phyloP scores from a whole-genome alignment of 1,139 yeast genomes.

The Torulaspora globosa region DNA sequence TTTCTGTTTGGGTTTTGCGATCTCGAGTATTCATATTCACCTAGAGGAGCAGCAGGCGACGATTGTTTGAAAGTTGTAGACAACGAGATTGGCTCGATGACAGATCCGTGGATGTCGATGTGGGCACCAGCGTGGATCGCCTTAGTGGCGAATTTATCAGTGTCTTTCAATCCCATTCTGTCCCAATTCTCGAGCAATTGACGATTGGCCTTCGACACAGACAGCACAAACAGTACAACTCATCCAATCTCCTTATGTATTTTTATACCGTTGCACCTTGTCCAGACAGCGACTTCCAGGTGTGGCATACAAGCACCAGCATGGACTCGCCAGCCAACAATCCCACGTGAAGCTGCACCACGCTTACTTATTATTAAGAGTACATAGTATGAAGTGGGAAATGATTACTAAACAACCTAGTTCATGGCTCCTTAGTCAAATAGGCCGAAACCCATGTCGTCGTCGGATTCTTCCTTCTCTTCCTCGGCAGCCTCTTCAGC shows the following conservation, averaged over 20 bases:
- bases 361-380: constrained; percentile 2
- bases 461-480: constrained; percentile 49
- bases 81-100: constrained; percentile 77
- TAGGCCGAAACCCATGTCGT: constrained; percentile 87
- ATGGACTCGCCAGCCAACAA: background rate
- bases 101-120: constrained; percentile 80
- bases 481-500: constrained; percentile 61
- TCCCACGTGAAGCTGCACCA: constrained; percentile 2
- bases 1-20: constrained; percentile 87
- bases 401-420: background rate
- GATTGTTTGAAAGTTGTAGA: constrained; percentile 84
- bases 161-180: constrained; percentile 29
- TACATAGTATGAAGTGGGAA: background rate
- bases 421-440: constrained; percentile 54
- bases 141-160: constrained; percentile 59
- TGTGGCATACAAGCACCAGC: background rate
- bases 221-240: background rate
- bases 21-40: constrained; percentile 80
- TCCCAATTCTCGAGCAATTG: constrained; percentile 3
- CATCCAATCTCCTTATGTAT: background rate
- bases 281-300: background rate
- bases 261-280: background rate
- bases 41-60: constrained; percentile 72
- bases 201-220: background rate
- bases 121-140: constrained; percentile 85